These are phyloP conservation scores for Cyclotella kingstonii DNA, from an alignment of 108 stramenopile species.

Conservation along the genomic window DNA sequence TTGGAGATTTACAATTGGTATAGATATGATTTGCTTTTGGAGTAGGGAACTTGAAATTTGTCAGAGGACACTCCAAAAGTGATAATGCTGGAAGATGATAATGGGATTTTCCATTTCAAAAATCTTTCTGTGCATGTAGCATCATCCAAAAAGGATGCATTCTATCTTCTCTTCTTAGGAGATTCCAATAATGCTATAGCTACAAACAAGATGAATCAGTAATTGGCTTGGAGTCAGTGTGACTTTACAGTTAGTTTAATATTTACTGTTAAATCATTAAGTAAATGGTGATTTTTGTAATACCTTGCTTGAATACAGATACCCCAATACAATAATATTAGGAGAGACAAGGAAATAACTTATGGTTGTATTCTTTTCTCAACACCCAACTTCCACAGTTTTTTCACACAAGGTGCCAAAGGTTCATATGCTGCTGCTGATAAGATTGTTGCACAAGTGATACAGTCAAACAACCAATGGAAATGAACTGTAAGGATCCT, in stretches of 20 bases:
- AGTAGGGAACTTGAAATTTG: background rate
- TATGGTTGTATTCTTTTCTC: too few relatives aligned
- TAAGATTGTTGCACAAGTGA: conserved; percentile 57
- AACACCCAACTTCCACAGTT: conserved; percentile 32
- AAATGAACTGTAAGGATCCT: conserved; percentile 50
- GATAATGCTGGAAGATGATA: conserved; percentile 80
- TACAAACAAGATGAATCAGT: too few relatives aligned
- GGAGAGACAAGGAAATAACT: too few relatives aligned
- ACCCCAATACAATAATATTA: too few relatives aligned
- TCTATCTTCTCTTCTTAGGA: conserved; percentile 85
- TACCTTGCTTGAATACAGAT: too few relatives aligned
- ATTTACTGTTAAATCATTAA: too few relatives aligned
- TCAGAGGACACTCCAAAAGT: conserved; percentile 64
- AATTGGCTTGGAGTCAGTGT: too few relatives aligned
- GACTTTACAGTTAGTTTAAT: too few relatives aligned
- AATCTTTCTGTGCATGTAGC: conserved; percentile 60
- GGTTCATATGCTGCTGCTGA: conserved; percentile 45
- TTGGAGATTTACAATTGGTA: conserved; percentile 87
- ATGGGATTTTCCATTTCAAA: conserved; percentile 83
- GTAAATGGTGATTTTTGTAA: too few relatives aligned
- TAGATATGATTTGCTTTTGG: conserved; percentile 81
- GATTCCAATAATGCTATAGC: too few relatives aligned
- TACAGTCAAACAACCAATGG: conserved; percentile 75
- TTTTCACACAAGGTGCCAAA: conserved; percentile 27
- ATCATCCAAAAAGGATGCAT: conserved; percentile 77